Evolutionary conservation across 2,329 filamentous ascomycete species (phyloP), one percentile per base, ranked within the genome.

Genomic region (Fusarium continuum): DNA sequence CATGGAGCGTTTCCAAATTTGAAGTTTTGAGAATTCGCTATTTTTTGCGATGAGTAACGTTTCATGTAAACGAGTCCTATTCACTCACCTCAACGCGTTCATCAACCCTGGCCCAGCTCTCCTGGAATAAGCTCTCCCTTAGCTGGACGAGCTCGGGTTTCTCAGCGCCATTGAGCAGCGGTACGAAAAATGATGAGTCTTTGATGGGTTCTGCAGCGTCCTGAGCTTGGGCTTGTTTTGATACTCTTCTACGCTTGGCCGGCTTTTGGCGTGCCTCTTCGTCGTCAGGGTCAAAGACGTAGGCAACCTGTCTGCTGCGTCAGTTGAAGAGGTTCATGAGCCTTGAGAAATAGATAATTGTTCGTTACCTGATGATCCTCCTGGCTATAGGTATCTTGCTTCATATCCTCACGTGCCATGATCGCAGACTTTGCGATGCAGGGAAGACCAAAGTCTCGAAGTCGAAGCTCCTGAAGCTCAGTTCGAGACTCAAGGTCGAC

Each of bases 61-160:
- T 79, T 76, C 8, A 13, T 8, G n/a, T 20, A 5, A 14, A 16
- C 5, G 19, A 13, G 26, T 13, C 17, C 35, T 20, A 8, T 6
- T 14, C 29, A 38, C 51, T 34, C 35, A 77, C 77, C 72, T 89
- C 83, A 45, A 93, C 88, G 22, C 85, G 83, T 39, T 76, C 73
- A 59, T 92, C 84, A 65, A 91, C 85, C 32, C 80, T 76, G 3
- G 78, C 75, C 92, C 92, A 95, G 44, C 85, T 79, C 48, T 81
- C 75, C 45, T 86, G 77, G 73, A 88, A 94, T 4, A 86, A 78
- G 39, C 80, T 75, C 71, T 87, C 81, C 19, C 91, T 83, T 46
- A 87, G 75, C 8, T 73, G 73, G 19, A 84, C 79, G 49, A 79
- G 81, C 26, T 79, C 78, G 3, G 78, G 67, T 38, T 73, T 76